A percentile compares a stretch with the other conserved stretches of the same genome.
These are phyloP conservation scores for Polytolypa hystricis DNA, from an alignment of 2,329 filamentous ascomycete species.

Conservation along the genomic window DNA sequence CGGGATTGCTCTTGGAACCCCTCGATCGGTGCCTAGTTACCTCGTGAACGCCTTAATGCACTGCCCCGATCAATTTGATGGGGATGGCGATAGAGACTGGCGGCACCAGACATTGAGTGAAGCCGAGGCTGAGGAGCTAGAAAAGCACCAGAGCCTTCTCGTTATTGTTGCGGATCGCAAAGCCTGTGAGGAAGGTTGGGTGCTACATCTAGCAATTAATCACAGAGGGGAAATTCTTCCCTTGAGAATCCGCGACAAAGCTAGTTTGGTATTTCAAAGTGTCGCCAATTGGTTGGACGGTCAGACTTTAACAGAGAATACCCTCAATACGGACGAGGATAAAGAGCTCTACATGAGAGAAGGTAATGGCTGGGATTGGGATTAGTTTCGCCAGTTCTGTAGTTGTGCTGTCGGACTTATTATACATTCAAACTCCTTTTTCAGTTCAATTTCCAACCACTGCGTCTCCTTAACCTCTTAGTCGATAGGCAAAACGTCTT, in stretches of 20 bases:
- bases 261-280: conserved; percentile 1
- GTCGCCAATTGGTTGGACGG: conserved; percentile 7
- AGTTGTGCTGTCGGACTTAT: no score
- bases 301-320: conserved; percentile 11
- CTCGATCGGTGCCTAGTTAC: conserved; percentile 11
- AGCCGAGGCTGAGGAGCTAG: not conserved
- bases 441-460: no score
- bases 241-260: conserved; percentile 10
- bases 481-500: no score
- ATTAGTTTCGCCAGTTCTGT: no score
- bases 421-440: no score
- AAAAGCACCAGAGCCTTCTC: conserved; percentile 6
- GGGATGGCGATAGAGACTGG: conserved; percentile 3
- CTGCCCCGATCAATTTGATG: conserved; percentile 12
- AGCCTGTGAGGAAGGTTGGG: conserved; percentile 14
- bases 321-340: conserved; percentile 7
- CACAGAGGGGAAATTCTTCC: conserved; percentile 12
- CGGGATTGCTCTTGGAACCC: conserved; percentile 9
- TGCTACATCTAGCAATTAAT: conserved; percentile 12
- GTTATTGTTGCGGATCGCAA: conserved; percentile 13
- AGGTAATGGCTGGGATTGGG: conserved; percentile 10
- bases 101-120: not conserved
- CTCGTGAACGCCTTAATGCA: conserved; percentile 11
- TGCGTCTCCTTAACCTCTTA: no score
- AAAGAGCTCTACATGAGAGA: conserved; percentile 4